Conservation (phyloP, 1,284 basidiomycete genomes). For the Trametes sp. region DNA sequence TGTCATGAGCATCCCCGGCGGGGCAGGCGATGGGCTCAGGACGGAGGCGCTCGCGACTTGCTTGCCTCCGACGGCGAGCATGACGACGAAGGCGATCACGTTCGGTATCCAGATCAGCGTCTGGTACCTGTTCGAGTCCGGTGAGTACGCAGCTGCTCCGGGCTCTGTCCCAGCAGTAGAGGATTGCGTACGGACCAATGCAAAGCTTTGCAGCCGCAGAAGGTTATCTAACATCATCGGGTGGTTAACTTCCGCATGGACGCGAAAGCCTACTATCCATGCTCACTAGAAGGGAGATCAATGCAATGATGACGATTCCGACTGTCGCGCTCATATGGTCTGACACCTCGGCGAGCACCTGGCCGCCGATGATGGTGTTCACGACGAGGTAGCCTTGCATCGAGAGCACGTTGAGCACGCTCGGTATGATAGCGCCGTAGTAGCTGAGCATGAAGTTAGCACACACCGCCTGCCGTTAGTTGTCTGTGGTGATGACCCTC, state of each 20-base stretch:
- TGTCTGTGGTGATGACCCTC: neutral
- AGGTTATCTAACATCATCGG: slow-evolving; percentile 47
- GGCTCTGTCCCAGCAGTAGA: neutral
- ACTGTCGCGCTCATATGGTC: slow-evolving; percentile 56
- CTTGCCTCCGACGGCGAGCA: slow-evolving; percentile 66
- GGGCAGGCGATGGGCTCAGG: slow-evolving; percentile 37
- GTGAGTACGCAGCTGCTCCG: no score
- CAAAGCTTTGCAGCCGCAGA: slow-evolving; percentile 70
- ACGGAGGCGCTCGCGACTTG: slow-evolving; percentile 45
- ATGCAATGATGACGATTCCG: slow-evolving; percentile 81
- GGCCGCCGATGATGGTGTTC: slow-evolving; percentile 79
- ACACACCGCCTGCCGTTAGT: neutral
- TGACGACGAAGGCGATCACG: slow-evolving; percentile 68
- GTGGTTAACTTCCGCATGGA: neutral
- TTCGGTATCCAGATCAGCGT: slow-evolving; percentile 73
- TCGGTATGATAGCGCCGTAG: slow-evolving; percentile 68
- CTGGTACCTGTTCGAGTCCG: slow-evolving; percentile 58
- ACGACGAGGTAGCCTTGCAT: slow-evolving; percentile 77
- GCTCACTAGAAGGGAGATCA: slow-evolving; percentile 67
- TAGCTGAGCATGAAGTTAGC: slow-evolving; percentile 50
- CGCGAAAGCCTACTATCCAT: slow-evolving; percentile 30
- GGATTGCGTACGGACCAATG: slow-evolving; percentile 50
- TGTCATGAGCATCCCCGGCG: slow-evolving; percentile 42
- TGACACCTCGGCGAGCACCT: slow-evolving; percentile 71
- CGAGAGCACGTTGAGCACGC: slow-evolving; percentile 67